A percentile compares a stretch with the other conserved stretches of the same genome.
phyloP scores from a whole-genome alignment of 495 filamentous ascomycete species.

The Penicillium pulvis region DNA sequence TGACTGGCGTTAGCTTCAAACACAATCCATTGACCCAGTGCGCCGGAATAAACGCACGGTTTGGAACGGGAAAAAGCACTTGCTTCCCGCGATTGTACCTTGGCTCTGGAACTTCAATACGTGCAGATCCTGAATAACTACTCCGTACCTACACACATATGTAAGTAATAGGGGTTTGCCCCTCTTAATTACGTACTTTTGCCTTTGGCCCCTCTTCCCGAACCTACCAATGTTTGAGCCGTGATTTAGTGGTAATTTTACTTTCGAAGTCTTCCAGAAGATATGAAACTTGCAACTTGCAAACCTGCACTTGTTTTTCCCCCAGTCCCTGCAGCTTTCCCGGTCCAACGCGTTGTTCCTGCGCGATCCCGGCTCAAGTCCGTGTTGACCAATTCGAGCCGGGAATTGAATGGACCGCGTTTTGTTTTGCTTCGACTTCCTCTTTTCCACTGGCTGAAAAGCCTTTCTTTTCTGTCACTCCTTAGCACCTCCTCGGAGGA shows the following conservation, averaged over 20 bases:
- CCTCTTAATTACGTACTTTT: not conserved
- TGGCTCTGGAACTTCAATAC: slow-evolving; percentile 24
- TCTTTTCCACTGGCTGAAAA: slow-evolving; percentile 27
- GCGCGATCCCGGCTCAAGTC: slow-evolving; percentile 43
- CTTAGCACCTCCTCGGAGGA: slow-evolving; percentile 15
- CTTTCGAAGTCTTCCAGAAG: slow-evolving; percentile 24
- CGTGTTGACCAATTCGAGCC: slow-evolving; percentile 31
- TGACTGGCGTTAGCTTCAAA: slow-evolving; percentile 35
- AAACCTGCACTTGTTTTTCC: slow-evolving; percentile 6
- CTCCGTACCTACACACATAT: not conserved
- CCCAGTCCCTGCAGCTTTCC: slow-evolving; percentile 43
- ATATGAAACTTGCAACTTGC: slow-evolving; percentile 18
- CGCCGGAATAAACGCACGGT: slow-evolving; percentile 28
- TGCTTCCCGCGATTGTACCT: slow-evolving; percentile 24
- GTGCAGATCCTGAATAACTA: no score
- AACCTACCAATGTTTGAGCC: slow-evolving; percentile 8
- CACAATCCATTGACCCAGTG: slow-evolving; percentile 37
- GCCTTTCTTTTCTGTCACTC: slow-evolving; percentile 14
- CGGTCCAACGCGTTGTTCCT: slow-evolving; percentile 31
- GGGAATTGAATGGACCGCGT: slow-evolving; percentile 21
- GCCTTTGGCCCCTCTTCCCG: slow-evolving; percentile 4
- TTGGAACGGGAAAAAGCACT: slow-evolving; percentile 18
- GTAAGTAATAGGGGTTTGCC: not conserved
- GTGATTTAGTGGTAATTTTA: slow-evolving; percentile 18
- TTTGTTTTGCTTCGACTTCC: slow-evolving; percentile 20